Evolutionary conservation across 2,329 filamentous ascomycete genomes (phyloP).

Genomic region (Raffaelea ambrosiae): DNA sequence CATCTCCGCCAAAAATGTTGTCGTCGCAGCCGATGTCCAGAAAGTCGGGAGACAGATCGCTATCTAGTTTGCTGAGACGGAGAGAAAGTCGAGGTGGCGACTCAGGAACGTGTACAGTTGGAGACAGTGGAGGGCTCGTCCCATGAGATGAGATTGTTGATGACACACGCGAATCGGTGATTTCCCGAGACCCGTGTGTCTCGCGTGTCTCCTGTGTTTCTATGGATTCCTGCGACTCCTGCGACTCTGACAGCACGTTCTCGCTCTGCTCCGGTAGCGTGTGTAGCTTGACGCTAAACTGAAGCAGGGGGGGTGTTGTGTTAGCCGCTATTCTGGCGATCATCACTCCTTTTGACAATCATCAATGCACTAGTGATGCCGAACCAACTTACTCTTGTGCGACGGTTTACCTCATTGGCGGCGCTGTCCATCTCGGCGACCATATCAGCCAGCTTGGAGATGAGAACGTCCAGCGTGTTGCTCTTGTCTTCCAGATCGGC

Average conservation of each 20-base stretch:
- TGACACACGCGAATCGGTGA: background rate
- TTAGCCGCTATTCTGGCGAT: too few relatives aligned
- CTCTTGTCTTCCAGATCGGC: slow-evolving; percentile 66
- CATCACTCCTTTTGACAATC: too few relatives aligned
- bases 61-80: slow-evolving; percentile 15
- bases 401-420: slow-evolving; percentile 74
- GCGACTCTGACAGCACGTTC: slow-evolving; percentile 6
- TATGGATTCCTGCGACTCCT: slow-evolving; percentile 6
- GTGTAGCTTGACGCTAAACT: slow-evolving; percentile 21
- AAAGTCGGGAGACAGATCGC: slow-evolving; percentile 10
- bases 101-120: slow-evolving; percentile 9
- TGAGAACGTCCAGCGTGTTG: slow-evolving; percentile 57
- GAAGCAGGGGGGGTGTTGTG: background rate
- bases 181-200: background rate
- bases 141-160: slow-evolving; percentile 7
- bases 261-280: slow-evolving; percentile 9
- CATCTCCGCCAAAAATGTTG: slow-evolving; percentile 16
- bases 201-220: background rate
- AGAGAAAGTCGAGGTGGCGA: slow-evolving; percentile 18
- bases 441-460: slow-evolving; percentile 66
- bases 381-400: slow-evolving; percentile 63
- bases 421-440: slow-evolving; percentile 80
- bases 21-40: slow-evolving; percentile 14
- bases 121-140: slow-evolving; percentile 11
- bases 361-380: too few relatives aligned